These are phyloP conservation scores for Apiospora malaysiana DNA, from an alignment of 2,329 filamentous ascomycete species.

Conservation along the genomic window DNA sequence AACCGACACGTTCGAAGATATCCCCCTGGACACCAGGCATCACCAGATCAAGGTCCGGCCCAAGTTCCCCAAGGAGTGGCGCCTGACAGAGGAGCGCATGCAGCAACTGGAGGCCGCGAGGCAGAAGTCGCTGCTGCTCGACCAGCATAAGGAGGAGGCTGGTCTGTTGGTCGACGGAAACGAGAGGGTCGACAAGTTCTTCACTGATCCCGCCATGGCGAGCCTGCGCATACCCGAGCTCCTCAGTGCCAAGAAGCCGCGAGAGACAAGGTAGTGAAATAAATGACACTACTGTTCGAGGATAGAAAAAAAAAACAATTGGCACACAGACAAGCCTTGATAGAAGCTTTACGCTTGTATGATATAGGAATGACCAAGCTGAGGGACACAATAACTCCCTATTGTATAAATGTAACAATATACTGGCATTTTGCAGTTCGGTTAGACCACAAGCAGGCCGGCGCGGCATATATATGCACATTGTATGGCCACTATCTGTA, in stretches of 20 bases:
- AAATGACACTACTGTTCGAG: background rate
- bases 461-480: background rate
- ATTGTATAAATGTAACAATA: slow-evolving; percentile 17
- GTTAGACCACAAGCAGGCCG: background rate
- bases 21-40: slow-evolving; percentile 89
- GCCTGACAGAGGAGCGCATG: slow-evolving; percentile 73
- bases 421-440: background rate
- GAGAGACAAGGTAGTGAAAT: background rate
- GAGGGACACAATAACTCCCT: background rate
- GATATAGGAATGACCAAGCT: background rate
- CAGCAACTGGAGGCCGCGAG: slow-evolving; percentile 69
- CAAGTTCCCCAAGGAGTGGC: slow-evolving; percentile 84
- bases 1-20: slow-evolving; percentile 82
- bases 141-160: slow-evolving; percentile 58
- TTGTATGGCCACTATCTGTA: background rate
- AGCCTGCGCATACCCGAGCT: slow-evolving; percentile 7
- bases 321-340: background rate
- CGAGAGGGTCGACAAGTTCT: slow-evolving; percentile 50
- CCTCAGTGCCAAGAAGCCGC: slow-evolving; percentile 3
- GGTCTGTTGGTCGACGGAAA: slow-evolving; percentile 66
- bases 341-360: slow-evolving; percentile 17
- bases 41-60: slow-evolving; percentile 71
- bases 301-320: background rate
- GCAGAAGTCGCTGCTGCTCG: slow-evolving; percentile 54
- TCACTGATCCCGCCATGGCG: slow-evolving; percentile 28